phyloP scores from a whole-genome alignment of 139 green algal genomes.

The Micractinium conductrix region DNA sequence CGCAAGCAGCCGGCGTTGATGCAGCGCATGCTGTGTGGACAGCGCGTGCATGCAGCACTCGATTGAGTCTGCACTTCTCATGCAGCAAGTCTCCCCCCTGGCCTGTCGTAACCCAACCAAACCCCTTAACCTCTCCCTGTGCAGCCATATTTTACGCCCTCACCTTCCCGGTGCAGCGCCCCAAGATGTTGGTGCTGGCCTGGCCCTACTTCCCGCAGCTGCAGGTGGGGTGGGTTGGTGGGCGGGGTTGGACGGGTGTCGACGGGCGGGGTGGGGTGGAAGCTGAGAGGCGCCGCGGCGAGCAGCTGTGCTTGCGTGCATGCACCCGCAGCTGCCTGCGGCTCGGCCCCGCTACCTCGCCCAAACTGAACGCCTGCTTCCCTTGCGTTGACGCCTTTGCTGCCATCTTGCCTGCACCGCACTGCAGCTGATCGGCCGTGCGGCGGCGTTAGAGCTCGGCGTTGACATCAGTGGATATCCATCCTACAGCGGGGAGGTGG shows the following conservation, averaged over 20 bases:
- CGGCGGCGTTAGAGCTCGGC: constrained; percentile 15
- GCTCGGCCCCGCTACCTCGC: no score
- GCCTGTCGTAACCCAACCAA: no score
- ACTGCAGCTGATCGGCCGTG: neutral
- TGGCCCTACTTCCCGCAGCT: constrained; percentile 36
- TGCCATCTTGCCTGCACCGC: neutral
- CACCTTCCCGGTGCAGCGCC: constrained; percentile 31
- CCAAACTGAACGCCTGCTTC: no score
- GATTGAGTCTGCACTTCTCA: no score
- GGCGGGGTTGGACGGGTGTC: no score
- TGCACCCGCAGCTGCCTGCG: neutral
- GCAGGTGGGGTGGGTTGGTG: neutral
- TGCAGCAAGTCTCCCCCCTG: no score
- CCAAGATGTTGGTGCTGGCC: constrained; percentile 26
- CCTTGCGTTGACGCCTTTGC: no score
- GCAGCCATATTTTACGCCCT: constrained; percentile 26
- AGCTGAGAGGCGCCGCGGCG: neutral
- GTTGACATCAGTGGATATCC: neutral
- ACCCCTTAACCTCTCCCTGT: neutral
- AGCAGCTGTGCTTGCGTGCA: neutral
- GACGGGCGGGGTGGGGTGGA: no score
- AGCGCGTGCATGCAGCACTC: no score
- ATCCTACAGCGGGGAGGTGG: neutral
- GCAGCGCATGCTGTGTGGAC: no score
- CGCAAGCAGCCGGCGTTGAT: neutral